These are phyloP conservation scores for Petunia hybrid DNA, from an alignment of 305 asterid species.

Conservation along the genomic window DNA sequence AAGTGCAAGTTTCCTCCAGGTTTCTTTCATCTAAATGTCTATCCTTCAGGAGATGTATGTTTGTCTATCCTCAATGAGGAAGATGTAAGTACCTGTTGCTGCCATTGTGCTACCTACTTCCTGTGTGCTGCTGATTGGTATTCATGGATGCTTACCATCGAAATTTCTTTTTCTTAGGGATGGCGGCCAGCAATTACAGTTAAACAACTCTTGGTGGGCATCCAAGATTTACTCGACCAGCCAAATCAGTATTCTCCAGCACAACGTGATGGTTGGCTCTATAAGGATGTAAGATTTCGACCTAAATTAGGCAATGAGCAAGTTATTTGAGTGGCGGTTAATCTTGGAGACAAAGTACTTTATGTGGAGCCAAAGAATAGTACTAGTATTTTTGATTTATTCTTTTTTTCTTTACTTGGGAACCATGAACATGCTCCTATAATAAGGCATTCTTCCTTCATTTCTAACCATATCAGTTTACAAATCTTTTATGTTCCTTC, in stretches of 20 bases:
- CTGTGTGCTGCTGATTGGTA: neutral
- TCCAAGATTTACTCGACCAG: conserved; percentile 70
- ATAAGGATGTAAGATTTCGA: conserved; percentile 50
- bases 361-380: neutral
- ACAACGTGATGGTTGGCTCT: conserved; percentile 68
- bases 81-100: conserved; percentile 48
- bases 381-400: neutral
- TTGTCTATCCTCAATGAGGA: conserved; percentile 66
- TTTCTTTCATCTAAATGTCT: conserved; percentile 66
- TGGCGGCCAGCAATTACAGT: conserved; percentile 81
- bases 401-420: neutral
- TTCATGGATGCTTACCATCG: neutral
- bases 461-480: too few species aligned
- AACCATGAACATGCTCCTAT: too few species aligned
- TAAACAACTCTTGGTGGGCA: conserved; percentile 69
- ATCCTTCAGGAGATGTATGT: conserved; percentile 70
- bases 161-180: conserved; percentile 47
- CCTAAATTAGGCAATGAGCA: too few species aligned
- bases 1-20: conserved; percentile 64
- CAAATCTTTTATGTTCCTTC: too few species aligned
- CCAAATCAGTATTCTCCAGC: conserved; percentile 75
- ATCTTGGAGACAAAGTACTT: too few species aligned
- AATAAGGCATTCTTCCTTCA: too few species aligned
- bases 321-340: too few species aligned
- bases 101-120: neutral